Base-by-base conservation (phyloP, 2,329 filamentous ascomycete genomes). In the Fusarium decemcellulare region DNA sequence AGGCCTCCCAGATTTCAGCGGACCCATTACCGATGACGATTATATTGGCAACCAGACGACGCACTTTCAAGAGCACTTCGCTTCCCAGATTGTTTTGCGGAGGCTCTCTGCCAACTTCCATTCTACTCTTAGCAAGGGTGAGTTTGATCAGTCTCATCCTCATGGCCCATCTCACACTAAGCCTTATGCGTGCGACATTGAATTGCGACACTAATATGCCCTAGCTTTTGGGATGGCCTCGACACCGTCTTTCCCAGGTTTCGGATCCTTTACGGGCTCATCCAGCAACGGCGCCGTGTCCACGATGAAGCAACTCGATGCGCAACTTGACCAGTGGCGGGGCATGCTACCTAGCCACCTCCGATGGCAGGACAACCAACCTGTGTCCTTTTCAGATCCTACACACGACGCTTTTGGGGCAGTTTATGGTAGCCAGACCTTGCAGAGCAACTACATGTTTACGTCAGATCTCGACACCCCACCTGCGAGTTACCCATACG, bases 251-350 rank as follows among this genome's bases (percentile, higher is more conserved):
- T 15, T 23, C 23, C 56, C 66, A 9, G 71, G 69, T 5, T 63
- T 72, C 42, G 67, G 61, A 11, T 52, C 65, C 8, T 71, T 70
- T 27, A 59, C 54, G 18, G 58, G 63, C 27, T 44, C 70, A 6
- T 54, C 66, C 6, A 65, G 65, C 34, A 67, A 65, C 6, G 61
- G 64, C 8, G 64, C 53, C 47, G 43, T 59, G 2, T 76, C 75
- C 11, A 82, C 83, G 4, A 82, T 89, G 55, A 83, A 82, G 48
- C 84, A 87, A 55, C 82, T 90, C 59, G 83, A 83, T 4, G 77
- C 81, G 10, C 85, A 89, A 68, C 82, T 90, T 3, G 84, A 87
- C 10, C 83, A 86, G 63, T 91, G 88, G 88, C 84, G 87, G 34
- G 81, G 81, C 10, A 81, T 89, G 71, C 80, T 91, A 6, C 88